Evolutionary conservation across 345 rosid genomes (phyloP), one percentile per base, ranked within the genome.

Genomic region (Erucastrum elatum): DNA sequence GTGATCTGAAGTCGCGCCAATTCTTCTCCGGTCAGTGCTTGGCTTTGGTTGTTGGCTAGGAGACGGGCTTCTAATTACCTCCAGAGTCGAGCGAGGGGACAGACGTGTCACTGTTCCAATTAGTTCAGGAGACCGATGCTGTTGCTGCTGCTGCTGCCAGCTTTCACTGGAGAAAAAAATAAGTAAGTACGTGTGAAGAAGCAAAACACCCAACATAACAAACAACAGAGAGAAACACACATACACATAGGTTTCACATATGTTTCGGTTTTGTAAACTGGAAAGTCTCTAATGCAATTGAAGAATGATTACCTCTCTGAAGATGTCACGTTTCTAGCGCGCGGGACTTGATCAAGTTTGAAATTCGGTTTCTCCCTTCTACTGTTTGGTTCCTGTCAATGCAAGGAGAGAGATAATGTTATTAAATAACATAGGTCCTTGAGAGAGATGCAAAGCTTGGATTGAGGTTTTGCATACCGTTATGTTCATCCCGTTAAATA

Each of bases 11-110:
- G 51, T 11, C 51, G 12, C 51, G 5, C 55, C 55, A 0, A 13
- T 46, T 46, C 55, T 51, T 51, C 56, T 51, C 56, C 56, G 56
- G 2, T 51, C 56, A 51, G 21, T 51, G 21, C 56, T 51, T 51
- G 56, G 21, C 56, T 51, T 51, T 51, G 56, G 56, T 51, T 51
- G 56, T 51, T 51, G 56, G 56, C 56, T 51, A 6, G 56, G 56
- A 51, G 56, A 51, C 56, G 56, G 56, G 56, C 56, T 51, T 51
- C 56, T 16, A 13, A 51, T n/a, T 51, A 16, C 56, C 79, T 90
- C 91, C 0, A 79, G 89, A n/a, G 84, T 85, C 4, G 92, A 87
- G 35, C 89, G 82, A 27, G 90, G 90, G 61, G 86, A 87, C 49
- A 70, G 82, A 56, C 71, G 82, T 13, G 86, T 34, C 31, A 55